phyloP scores from a whole-genome alignment of 2,329 filamentous ascomycete species.

The Metarhizium album region DNA sequence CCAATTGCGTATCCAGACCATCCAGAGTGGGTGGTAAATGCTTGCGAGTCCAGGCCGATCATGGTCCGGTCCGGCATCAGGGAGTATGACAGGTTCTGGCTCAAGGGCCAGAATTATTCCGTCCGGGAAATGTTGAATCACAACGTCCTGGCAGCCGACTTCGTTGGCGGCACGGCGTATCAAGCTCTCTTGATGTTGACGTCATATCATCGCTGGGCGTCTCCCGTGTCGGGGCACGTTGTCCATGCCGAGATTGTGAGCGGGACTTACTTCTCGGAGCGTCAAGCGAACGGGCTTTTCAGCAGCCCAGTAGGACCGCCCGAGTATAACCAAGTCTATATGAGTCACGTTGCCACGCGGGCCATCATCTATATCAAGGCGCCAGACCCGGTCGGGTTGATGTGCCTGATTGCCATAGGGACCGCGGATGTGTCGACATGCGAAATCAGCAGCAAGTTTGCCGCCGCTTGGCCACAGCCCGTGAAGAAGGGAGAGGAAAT shows the following conservation, averaged over 20 bases:
- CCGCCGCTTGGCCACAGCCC: not conserved
- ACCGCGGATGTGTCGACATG: constrained; percentile 64
- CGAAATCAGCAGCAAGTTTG: constrained; percentile 27
- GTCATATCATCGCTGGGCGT: constrained; percentile 59
- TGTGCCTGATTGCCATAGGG: constrained; percentile 57
- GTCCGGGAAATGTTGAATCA: constrained; percentile 46
- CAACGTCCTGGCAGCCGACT: constrained; percentile 35
- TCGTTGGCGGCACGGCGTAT: constrained; percentile 48
- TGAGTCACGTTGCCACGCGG: constrained; percentile 51
- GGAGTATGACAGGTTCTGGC: constrained; percentile 50
- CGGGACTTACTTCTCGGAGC: constrained; percentile 55
- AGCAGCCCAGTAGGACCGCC: constrained; percentile 24
- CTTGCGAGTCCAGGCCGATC: constrained; percentile 48
- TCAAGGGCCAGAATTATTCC: constrained; percentile 55
- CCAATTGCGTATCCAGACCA: constrained; percentile 39
- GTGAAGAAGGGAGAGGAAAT: not conserved
- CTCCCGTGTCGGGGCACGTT: constrained; percentile 48
- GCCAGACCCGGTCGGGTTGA: constrained; percentile 53
- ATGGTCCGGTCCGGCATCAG: constrained; percentile 35
- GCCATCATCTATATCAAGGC: constrained; percentile 58
- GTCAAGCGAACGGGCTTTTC: constrained; percentile 6
- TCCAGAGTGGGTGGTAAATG: constrained; percentile 33
- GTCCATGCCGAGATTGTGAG: constrained; percentile 39
- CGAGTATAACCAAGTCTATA: constrained; percentile 33
- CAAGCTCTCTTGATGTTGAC: constrained; percentile 55